Evolutionary conservation across 164 flowering plant species (phyloP), one percentile per base, ranked within the genome.

Genomic region (Umbellularia californica): DNA sequence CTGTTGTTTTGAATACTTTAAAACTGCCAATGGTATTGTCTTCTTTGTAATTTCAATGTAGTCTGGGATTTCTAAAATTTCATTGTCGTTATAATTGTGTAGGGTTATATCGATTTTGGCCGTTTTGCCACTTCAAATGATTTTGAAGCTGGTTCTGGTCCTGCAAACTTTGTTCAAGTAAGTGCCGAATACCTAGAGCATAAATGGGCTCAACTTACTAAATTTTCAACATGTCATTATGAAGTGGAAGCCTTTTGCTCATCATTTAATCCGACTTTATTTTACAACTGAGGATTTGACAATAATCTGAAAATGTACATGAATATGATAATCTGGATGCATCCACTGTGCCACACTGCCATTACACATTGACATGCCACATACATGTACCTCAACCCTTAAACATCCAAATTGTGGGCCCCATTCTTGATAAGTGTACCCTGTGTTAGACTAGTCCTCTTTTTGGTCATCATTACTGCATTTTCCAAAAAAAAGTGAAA

Each of bases 61-160:
- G 69, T 67, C 12, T 67, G 22, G 20, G 19, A 15, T 17, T 12
- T 27, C 24, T 15, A 52, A 24, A 6, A 71, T 51, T 10, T 52
- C 41, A 13, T 27, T 74, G 22, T 67, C 25, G 15, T 52, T 55
- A 7, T 60, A n/a, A n/a, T 71, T 75, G 65, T 79, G 77, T 86
- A 93, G 99, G 97, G 99, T 58, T 95, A 89, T 84, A 82, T 91
- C 28, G 89, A 87, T 81, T 95, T 87, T 84, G 99, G 97, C 10
- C 87, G 92, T 71, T 95, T 85, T 83, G 87, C 89, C 75, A 69
- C 72, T 62, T 82, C 80, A 73, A 86, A 83, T 76, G 60, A 87
- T 81, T 93, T 93, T 82, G 85, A 75, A 72, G 78, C 94, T 82
- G 89, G 93, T 76, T 84, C 96, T 41, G 94, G 88, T 60, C 75